These are phyloP conservation scores for Neonectria sp. DNA, from an alignment of 2,329 filamentous ascomycete species.

Conservation along the genomic window DNA sequence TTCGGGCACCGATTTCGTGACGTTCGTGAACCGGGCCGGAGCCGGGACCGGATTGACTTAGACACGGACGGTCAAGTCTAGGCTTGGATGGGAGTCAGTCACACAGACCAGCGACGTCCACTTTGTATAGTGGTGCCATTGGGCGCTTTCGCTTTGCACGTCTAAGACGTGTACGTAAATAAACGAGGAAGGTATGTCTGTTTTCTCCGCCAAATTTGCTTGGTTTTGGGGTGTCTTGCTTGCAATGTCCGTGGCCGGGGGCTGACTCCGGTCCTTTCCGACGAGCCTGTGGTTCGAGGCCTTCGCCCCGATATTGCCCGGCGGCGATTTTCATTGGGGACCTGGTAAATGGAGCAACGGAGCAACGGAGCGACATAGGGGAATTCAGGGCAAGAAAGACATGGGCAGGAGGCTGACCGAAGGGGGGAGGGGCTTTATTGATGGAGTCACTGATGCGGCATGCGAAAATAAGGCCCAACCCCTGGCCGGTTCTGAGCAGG, in stretches of 20 bases:
- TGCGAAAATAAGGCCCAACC: constrained; percentile 3
- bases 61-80: constrained; percentile 1
- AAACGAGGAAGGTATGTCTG: background rate
- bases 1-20: background rate
- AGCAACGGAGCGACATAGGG: background rate
- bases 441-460: background rate
- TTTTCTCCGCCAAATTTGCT: background rate
- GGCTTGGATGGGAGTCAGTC: background rate
- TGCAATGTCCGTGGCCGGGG: background rate
- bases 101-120: constrained; percentile 4
- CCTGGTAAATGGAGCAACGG: background rate
- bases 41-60: constrained; percentile 24
- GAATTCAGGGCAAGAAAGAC: background rate
- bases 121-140: constrained; percentile 4
- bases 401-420: background rate
- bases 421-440: background rate
- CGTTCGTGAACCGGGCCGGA: constrained; percentile 18
- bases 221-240: background rate
- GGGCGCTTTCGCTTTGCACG: background rate
- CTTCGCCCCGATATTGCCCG: constrained; percentile 18
- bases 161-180: constrained; percentile 6
- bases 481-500: background rate
- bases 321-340: background rate
- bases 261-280: constrained; percentile 23
- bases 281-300: constrained; percentile 11